Conservation (phyloP, 768 basidiomycete species). For the Calocybe gangraenosa region DNA sequence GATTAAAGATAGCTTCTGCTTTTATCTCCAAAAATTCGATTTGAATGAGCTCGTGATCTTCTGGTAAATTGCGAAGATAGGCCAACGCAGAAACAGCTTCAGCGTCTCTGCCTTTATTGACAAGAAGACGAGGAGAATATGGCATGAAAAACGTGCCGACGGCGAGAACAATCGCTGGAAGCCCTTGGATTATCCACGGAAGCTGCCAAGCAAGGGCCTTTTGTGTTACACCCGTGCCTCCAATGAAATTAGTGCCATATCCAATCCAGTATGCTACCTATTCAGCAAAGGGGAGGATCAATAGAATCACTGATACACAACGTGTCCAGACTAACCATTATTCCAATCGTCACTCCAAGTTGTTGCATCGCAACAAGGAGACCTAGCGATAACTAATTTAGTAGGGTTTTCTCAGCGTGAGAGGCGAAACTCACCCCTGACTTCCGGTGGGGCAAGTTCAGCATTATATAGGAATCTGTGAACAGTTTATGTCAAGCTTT, state of each 20-base stretch:
- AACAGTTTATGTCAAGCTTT: neutral
- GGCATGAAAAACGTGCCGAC: conserved; percentile 28
- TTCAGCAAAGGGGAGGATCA: neutral
- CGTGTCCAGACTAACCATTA: conserved; percentile 8
- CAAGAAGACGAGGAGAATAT: conserved; percentile 40
- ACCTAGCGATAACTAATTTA: neutral
- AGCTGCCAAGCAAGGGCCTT: conserved; percentile 16
- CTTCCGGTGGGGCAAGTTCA: conserved; percentile 15
- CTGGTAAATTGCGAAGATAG: conserved; percentile 27
- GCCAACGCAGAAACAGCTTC: conserved; percentile 32
- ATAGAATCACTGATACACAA: neutral
- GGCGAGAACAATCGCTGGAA: conserved; percentile 30
- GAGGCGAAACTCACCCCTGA: conserved; percentile 6
- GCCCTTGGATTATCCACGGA: conserved; percentile 24
- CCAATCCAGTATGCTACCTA: conserved; percentile 16
- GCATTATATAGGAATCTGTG: conserved; percentile 14
- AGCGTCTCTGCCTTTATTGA: conserved; percentile 29
- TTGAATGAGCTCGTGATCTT: conserved; percentile 26
- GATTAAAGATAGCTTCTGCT: conserved; percentile 14
- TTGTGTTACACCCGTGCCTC: conserved; percentile 13
- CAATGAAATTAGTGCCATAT: conserved; percentile 16
- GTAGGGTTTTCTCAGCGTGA: neutral
- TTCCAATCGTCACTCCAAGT: conserved; percentile 15
- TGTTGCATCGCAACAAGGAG: conserved; percentile 17
- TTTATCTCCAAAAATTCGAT: conserved; percentile 35